phyloP scores from a whole-genome alignment of 805 yeast genomes.

The Ogataea nonfermentans region DNA sequence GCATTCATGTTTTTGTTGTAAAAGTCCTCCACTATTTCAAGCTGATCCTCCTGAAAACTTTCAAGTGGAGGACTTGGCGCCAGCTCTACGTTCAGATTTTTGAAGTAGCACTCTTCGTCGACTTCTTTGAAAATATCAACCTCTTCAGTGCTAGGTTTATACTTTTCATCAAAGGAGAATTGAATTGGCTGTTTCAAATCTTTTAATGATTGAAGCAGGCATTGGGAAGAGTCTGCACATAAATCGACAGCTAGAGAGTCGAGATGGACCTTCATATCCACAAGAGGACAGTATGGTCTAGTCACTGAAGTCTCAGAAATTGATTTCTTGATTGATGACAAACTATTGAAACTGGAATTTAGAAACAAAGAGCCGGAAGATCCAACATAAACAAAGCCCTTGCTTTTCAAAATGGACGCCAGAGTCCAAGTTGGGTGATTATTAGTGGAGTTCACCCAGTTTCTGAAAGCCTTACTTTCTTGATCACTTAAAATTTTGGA shows the following conservation, averaged over 20 bases:
- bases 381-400: constrained; percentile 58
- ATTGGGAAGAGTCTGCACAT: constrained; percentile 85
- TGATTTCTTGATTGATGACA: constrained; percentile 15
- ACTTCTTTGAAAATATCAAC: constrained; percentile 43
- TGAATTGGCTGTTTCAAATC: constrained; percentile 71
- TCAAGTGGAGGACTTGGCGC: not conserved
- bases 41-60: constrained; percentile 7
- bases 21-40: constrained; percentile 31
- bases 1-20: constrained; percentile 20
- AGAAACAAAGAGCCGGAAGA: constrained; percentile 39
- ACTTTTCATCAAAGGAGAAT: constrained; percentile 60
- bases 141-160: constrained; percentile 38
- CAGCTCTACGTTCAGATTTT: not conserved
- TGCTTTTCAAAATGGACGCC: constrained; percentile 37
- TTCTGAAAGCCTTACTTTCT: constrained; percentile 24
- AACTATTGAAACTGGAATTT: constrained; percentile 25
- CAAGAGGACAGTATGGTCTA: constrained; percentile 25
- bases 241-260: constrained; percentile 50
- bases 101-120: constrained; percentile 34
- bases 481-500: constrained; percentile 34
- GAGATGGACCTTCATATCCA: constrained; percentile 47
- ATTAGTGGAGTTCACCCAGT: constrained; percentile 23
- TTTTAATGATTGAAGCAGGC: constrained; percentile 61
- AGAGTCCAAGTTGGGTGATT: constrained; percentile 39
- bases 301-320: not conserved